Base-by-base conservation (phyloP, 352 stramenopile species). In the Phytophthora constricta region DNA sequence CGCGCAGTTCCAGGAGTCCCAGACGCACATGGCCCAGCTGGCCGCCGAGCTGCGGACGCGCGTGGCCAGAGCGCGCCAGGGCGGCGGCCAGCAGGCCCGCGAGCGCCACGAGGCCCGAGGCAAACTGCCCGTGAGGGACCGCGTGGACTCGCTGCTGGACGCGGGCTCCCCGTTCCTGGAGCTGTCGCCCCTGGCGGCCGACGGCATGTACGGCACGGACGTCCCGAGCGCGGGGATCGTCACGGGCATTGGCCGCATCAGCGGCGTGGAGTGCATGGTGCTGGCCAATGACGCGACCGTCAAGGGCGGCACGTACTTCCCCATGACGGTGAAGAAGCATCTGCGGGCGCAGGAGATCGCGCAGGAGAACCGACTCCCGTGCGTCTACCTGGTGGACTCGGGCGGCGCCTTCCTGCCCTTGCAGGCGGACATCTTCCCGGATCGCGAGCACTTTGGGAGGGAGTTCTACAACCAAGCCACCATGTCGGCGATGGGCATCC, bases 401-500 rank as follows among this genome's bases (percentile, higher is more conserved):
- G 83, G 97, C 28, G 97, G 97, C 26, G 98, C 98, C 5, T 99
- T 97, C 74, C 70, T 99, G 48, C 97, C 97, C 1, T 86, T 91
- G 65, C 98, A 99, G 68, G 94, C 80, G 31, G 95, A 99, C 26
- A 98, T 99, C 16, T 99, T 99, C 79, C 97, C 98, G 0, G 97
- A 99, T 65, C 87, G 86, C 45, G 90, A 98, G 61, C 91, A 98
- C 65, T 99, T 99, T 85, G 98, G 98, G 42, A 80, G 97, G 9
- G 98, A 99, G 64, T 99, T 99, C 73, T 99, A 97, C 76, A 99
- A 99, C 83, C 97, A 99, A 77, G 96, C 97, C 7, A 97, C 84
- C 62, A 99, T 99, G 96, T 98, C 88, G 37, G 84, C 91, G 5
- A 65, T 71, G 58, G 96, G 96, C 11, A 98, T 99, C 56, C 93